These are phyloP conservation scores for Royoungia palumana DNA, from an alignment of 768 basidiomycete genomes.

Conservation along the genomic window DNA sequence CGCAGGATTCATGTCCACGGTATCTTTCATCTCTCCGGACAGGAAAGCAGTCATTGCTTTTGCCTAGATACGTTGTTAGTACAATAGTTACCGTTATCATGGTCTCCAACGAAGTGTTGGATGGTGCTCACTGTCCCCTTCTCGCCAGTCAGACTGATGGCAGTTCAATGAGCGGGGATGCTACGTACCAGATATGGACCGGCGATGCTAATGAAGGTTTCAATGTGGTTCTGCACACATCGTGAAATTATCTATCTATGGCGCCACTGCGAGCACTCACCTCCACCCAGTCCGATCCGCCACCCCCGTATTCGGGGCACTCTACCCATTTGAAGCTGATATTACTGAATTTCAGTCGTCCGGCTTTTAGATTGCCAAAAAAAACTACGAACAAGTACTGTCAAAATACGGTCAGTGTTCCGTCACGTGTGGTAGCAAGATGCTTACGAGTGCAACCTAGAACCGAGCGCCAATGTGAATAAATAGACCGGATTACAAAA, in stretches of 20 bases:
- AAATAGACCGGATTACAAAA: neutral
- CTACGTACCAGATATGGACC: constrained; percentile 77
- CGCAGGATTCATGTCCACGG: constrained; percentile 79
- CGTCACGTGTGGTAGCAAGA: neutral
- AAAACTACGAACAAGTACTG: constrained; percentile 78
- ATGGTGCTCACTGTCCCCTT: constrained; percentile 67
- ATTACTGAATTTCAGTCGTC: constrained; percentile 5
- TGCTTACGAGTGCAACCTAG: constrained; percentile 45
- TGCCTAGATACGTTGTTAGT: constrained; percentile 44
- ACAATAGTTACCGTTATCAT: neutral
- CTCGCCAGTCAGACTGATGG: neutral
- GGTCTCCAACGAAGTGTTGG: neutral
- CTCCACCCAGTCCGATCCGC: constrained; percentile 90
- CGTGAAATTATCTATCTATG: neutral
- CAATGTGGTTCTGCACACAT: constrained; percentile 66
- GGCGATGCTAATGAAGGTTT: constrained; percentile 78
- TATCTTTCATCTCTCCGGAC: constrained; percentile 95
- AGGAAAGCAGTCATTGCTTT: constrained; percentile 96
- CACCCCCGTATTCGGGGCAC: constrained; percentile 73
- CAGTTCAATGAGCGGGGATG: neutral
- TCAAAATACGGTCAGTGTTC: constrained; percentile 1
- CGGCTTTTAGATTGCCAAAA: neutral
- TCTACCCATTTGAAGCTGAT: constrained; percentile 95
- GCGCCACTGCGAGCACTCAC: constrained; percentile 33
- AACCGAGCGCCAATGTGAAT: constrained; percentile 38